Evolutionary conservation across 2,329 filamentous ascomycete genomes (phyloP).

Genomic region (Neurospora sp.): DNA sequence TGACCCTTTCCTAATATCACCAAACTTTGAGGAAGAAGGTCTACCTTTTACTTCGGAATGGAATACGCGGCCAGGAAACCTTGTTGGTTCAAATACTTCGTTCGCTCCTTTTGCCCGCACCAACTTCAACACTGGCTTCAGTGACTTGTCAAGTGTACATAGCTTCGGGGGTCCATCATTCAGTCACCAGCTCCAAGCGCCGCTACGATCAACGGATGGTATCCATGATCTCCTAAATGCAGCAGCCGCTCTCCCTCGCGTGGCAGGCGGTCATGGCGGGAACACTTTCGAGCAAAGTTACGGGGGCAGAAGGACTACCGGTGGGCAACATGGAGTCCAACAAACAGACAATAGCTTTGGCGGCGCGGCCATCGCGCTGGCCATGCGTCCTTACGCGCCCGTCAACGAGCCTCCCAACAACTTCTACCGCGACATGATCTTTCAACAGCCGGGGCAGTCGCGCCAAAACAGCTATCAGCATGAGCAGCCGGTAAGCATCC

Average conservation of each 20-base stretch:
- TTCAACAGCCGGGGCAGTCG: background rate
- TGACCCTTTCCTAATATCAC: background rate
- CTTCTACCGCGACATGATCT: background rate
- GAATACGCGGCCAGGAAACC: background rate
- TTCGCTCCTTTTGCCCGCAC: background rate
- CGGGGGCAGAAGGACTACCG: background rate
- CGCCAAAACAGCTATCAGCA: background rate
- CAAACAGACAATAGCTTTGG: background rate
- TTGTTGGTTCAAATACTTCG: background rate
- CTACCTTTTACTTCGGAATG: background rate
- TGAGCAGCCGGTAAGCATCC: constrained; percentile 23
- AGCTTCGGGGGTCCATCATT: background rate
- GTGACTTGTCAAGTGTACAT: background rate
- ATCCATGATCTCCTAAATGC: background rate
- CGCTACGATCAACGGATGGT: background rate
- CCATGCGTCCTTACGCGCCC: background rate
- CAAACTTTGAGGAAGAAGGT: background rate
- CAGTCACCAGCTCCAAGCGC: background rate
- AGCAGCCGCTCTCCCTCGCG: background rate
- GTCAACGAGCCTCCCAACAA: background rate
- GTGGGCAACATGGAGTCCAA: background rate
- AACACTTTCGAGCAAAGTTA: background rate
- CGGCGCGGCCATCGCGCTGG: background rate
- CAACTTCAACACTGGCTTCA: background rate
- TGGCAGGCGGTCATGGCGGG: background rate